Base-by-base conservation (phyloP, 768 basidiomycete species). In the Leccinum subtestaceum region DNA sequence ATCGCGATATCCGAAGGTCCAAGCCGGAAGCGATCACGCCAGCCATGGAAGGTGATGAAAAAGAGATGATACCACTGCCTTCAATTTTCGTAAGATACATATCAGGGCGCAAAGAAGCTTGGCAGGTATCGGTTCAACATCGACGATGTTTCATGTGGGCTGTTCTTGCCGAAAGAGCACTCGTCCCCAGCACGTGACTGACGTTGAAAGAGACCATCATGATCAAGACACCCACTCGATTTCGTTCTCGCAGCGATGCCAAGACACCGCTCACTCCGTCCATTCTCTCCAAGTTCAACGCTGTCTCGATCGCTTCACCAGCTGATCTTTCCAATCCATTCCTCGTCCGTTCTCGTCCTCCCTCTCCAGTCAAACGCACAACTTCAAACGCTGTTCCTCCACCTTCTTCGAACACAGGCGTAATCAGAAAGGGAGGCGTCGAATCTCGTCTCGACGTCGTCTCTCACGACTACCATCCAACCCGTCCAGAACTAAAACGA, bases 361-460 rank as follows among this genome's bases (percentile, higher is more conserved):
- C 79, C 2, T 89, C 88, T 2, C 89, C 89, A 1, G 76, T 85
- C 10, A 92, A 91, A 70, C 79, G 86, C 11, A 72, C 81, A 1
- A 80, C 80, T 0, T 75, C 77, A 4, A 73, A 78, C 53, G 80
- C 84, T 27, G 75, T 80, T 12, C 75, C 84, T 43, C 78, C 77
- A 0, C 36, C 88, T 7, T 78, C 84, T 55, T 78, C 84, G 2
- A 89, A 90, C 66, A 86, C 87, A 0, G 83, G 91, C 6, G 82
- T 93, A 17, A 87, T 93, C 63, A 77, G 89, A 38, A 88, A 84
- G 60, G 91, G 91, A 45, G 89, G 89, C 8, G 72, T 91, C 11
- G 91, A 93, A 69, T 87, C 86, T 61, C 79, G 88, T 57, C 76
- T 92, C 15, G 86, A 93, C 49, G 88, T 92, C 21, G 83, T 93